A percentile compares a stretch with the other conserved stretches of the same genome.
phyloP scores from a whole-genome alignment of 2,329 filamentous ascomycete genomes.

The Exophiala sideris region DNA sequence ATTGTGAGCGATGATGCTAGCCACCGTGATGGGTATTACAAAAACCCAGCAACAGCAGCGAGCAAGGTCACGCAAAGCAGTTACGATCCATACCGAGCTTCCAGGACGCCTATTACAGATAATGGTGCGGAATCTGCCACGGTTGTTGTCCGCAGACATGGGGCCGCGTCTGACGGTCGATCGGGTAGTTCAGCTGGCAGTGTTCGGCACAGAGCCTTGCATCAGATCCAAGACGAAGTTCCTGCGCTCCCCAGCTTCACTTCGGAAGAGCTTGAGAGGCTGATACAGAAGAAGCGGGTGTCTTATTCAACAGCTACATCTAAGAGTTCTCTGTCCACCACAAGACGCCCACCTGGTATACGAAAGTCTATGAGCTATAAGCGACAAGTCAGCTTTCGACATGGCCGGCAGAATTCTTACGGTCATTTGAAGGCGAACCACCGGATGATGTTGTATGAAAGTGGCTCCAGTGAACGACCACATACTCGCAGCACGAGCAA shows the following conservation, averaged over 20 bases:
- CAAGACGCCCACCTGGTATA: slow-evolving; percentile 40
- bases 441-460: slow-evolving; percentile 21
- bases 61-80: slow-evolving; percentile 53
- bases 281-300: slow-evolving; percentile 20
- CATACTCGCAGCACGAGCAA: slow-evolving; percentile 25
- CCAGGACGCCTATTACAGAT: slow-evolving; percentile 50
- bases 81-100: slow-evolving; percentile 82
- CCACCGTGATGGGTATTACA: slow-evolving; percentile 48
- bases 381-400: slow-evolving; percentile 62
- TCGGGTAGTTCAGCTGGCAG: slow-evolving; percentile 30
- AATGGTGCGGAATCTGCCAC: slow-evolving; percentile 61
- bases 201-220: slow-evolving; percentile 13
- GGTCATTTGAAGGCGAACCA: slow-evolving; percentile 26
- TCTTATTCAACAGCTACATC: slow-evolving; percentile 33
- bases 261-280: slow-evolving; percentile 22
- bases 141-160: slow-evolving; percentile 63
- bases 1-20: slow-evolving; percentile 54
- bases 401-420: slow-evolving; percentile 44
- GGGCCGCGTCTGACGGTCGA: slow-evolving; percentile 35
- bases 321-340: slow-evolving; percentile 48
- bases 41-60: slow-evolving; percentile 42
- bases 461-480: slow-evolving; percentile 30
- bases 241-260: slow-evolving; percentile 22
- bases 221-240: slow-evolving; percentile 14
- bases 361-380: slow-evolving; percentile 53